Base-by-base conservation (phyloP, 1,139 yeast genomes). In the Saccharomyces hybrid region DNA sequence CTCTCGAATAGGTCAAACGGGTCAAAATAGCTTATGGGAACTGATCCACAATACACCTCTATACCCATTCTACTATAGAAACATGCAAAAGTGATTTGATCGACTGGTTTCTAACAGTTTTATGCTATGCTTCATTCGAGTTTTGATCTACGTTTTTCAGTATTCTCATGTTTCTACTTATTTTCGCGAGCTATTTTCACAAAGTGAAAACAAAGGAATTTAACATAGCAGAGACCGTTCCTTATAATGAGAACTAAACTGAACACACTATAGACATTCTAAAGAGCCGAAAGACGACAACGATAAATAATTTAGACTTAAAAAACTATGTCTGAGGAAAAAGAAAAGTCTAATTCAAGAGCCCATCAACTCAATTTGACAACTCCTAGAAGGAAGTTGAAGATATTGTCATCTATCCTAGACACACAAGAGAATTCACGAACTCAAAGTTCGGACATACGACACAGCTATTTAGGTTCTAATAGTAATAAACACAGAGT, bases 1-100 rank as follows among this genome's bases (percentile, higher is more conserved):
- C 73, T 71, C 1, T 81, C 78, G 64, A 78, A 86, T 0, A 86
- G 80, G 47, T 81, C 80, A 66, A 88, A 87, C 0, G 98, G 98
- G 67, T 93, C 98, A 69, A 87, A 89, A 69, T 83, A 90, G 8
- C 95, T 90, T 28, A 86, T 72, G 50, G 69, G 66, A 3, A 83
- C 71, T 31, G 34, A 31, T 31, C 34, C 34, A 31, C 34, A 31
- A 31, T 31, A 31, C 34, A 31, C 34, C 34, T 31, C 34, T 31
- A 31, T 31, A 31, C 34, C 34, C 34, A 31, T 31, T 31, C 34
- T 31, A 31, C 34, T 31, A 31, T 31, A 31, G 2, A 31, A 31
- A 31, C 34, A 31, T 31, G 34, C 34, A 31, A 31, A 31, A 31
- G 34, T 31, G 34, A 31, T 31, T 31, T 31, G 34, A 31, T 31